Percentiles rank a stretch among this genome's conserved stretches.
Conservation (phyloP, 495 filamentous ascomycete genomes). For the Podospora tetraspora region DNA sequence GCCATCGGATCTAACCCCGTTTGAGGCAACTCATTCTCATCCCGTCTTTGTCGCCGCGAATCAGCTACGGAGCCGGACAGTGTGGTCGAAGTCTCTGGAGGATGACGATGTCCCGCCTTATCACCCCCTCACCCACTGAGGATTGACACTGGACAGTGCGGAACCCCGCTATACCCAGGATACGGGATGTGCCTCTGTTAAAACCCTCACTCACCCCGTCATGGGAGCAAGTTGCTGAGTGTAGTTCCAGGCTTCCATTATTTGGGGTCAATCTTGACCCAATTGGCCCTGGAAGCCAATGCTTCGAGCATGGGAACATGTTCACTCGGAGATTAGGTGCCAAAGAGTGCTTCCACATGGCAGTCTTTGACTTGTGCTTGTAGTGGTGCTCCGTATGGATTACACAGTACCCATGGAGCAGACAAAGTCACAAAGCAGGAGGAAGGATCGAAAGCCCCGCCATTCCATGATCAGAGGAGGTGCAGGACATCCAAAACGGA, state of each 20-base stretch:
- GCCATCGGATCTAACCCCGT: not conserved
- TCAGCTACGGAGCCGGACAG: not conserved
- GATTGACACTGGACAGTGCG: not conserved
- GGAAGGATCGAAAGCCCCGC: not conserved
- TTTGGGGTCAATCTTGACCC: not conserved
- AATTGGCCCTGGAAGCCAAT: not conserved
- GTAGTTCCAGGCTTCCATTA: not conserved
- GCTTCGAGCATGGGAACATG: not conserved
- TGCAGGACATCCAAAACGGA: not conserved
- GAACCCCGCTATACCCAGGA: not conserved
- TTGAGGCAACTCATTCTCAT: not conserved
- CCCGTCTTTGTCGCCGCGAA: not conserved
- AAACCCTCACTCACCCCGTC: not conserved
- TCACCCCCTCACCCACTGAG: not conserved
- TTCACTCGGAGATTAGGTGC: not conserved
- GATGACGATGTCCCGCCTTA: not conserved
- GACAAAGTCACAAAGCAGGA: not conserved
- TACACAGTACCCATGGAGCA: not conserved
- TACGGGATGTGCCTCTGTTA: no score
- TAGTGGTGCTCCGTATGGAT: not conserved
- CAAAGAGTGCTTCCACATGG: not conserved
- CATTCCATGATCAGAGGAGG: not conserved
- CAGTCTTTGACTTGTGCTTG: not conserved
- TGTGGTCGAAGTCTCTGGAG: not conserved
- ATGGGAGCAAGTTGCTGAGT: not conserved